A percentile compares a stretch with the other conserved stretches of the same genome.
These are phyloP conservation scores for Yamadazyma mexicana DNA, from an alignment of 1,139 yeast genomes.

Conservation along the genomic window DNA sequence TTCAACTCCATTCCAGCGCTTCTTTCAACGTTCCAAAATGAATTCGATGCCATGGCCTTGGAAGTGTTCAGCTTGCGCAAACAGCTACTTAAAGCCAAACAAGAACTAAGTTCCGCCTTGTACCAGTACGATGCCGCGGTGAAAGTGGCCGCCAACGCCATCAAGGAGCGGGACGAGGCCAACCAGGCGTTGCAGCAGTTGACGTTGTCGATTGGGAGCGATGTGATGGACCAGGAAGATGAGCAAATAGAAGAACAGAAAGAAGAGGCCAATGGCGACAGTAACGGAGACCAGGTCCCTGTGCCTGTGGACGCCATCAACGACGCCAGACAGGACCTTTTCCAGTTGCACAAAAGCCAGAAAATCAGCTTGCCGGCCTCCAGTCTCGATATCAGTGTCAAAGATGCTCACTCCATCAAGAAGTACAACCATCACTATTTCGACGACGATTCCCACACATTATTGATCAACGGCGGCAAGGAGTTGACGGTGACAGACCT, in stretches of 20 bases:
- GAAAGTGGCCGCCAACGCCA: constrained; percentile 74
- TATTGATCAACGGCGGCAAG: constrained; percentile 21
- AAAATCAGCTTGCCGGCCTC: constrained; percentile 32
- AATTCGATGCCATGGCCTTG: constrained; percentile 86
- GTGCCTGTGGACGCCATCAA: constrained; percentile 27
- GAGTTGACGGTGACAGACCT: constrained; percentile 26
- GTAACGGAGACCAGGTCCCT: constrained; percentile 1
- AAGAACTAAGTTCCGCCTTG: constrained; percentile 73
- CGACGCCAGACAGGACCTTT: constrained; percentile 38
- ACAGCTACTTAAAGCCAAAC: constrained; percentile 63
- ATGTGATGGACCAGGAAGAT: constrained; percentile 4
- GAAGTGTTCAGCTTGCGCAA: constrained; percentile 78
- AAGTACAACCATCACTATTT: constrained; percentile 15
- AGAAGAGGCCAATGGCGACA: background rate
- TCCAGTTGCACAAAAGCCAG: constrained; percentile 41
- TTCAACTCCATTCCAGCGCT: constrained; percentile 76
- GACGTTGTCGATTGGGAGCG: constrained; percentile 26
- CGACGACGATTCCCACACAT: constrained; percentile 15
- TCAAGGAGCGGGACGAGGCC: constrained; percentile 75
- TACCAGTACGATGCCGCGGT: constrained; percentile 91
- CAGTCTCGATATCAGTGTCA: constrained; percentile 1
- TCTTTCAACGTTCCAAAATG: constrained; percentile 74
- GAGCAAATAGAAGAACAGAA: constrained; percentile 4
- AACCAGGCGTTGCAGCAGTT: constrained; percentile 55
- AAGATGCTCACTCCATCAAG: constrained; percentile 10